Base-by-base conservation (phyloP, 352 stramenopile genomes). In the Globisporangium takayamanum region DNA sequence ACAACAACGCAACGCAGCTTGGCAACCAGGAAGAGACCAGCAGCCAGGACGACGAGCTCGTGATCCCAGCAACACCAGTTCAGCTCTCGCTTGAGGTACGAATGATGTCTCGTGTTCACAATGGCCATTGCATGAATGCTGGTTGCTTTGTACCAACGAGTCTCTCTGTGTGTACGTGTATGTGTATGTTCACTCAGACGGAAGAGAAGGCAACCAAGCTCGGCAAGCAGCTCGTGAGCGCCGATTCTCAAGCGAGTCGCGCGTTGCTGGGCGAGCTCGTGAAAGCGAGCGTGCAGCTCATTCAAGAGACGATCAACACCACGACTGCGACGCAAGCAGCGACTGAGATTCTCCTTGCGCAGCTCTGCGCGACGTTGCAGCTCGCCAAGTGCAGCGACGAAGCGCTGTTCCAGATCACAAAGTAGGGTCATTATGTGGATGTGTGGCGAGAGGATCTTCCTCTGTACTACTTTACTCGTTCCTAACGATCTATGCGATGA, bases 221-320 rank as follows among this genome's bases (percentile, higher is more conserved):
- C 8, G 71, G 69, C 5, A 82, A 83, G 46, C 73, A 83, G 50
- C 63, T 89, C 37, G 62, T 49, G 36, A 59, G 57, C 8, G 51
- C 67, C 5, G 74, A 88, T 1, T 58, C 66, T 0, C 53, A 70
- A 12, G 28, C 59, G 3, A 72, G 74, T 16, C 66, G 69, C 20
- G 62, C 53, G 10, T 49, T 20, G 46, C 62, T 73, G 30, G 62
- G 70, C 54, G 68, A 68, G 30, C 63, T 71, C 33, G 70, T 54
- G 54, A 50, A 50, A 30, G 56, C 55, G 18, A 42, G 64, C 0
- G 73, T 86, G 25, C 54, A 65, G 41, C 55, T 88, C 46, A 73
- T 92, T 15, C 62, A 77, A 54, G 68, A 81, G 54, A 76, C 80
- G n/a, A 82, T 88, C 51, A 78, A 86, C 57, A 64, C 83, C 25